Percentiles rank a stretch among this genome's conserved stretches.
Evolutionary conservation across 2,329 filamentous ascomycete species (phyloP).

Genomic region (Aspergillus quadricinctus): DNA sequence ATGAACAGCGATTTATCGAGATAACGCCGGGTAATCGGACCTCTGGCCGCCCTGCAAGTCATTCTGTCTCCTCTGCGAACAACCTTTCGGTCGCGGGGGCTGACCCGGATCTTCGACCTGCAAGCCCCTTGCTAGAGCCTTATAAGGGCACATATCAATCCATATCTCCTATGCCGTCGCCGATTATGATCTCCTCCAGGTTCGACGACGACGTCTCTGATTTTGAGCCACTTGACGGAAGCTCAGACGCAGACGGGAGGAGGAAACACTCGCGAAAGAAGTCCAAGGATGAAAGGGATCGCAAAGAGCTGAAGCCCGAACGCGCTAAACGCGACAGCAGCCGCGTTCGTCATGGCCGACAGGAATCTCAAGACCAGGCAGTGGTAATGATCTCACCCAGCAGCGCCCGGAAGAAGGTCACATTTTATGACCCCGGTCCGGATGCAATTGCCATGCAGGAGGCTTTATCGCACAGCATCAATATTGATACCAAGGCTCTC

Average conservation of each 20-base stretch:
- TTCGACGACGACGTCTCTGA: constrained; percentile 52
- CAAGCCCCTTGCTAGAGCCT: constrained; percentile 82
- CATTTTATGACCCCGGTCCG: constrained; percentile 78
- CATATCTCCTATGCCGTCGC: constrained; percentile 90
- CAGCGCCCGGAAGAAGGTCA: constrained; percentile 56
- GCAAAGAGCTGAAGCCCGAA: constrained; percentile 25
- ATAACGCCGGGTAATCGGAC: constrained; percentile 28
- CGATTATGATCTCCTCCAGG: constrained; percentile 58
- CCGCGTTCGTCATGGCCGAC: constrained; percentile 22
- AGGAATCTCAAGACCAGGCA: constrained; percentile 35
- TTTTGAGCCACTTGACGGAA: constrained; percentile 41
- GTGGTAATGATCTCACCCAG: constrained; percentile 42
- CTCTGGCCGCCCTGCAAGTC: constrained; percentile 25
- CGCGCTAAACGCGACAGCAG: constrained; percentile 20
- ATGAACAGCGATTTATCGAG: constrained; percentile 30
- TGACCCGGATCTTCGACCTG: constrained; percentile 54
- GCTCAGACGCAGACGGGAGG: constrained; percentile 24
- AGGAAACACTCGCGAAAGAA: constrained; percentile 25
- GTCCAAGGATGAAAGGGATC: constrained; percentile 28
- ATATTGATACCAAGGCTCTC: constrained; percentile 65
- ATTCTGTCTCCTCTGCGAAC: constrained; percentile 37
- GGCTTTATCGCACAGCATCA: constrained; percentile 64
- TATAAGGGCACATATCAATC: constrained; percentile 94
- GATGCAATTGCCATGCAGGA: constrained; percentile 73
- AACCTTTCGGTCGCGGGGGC: constrained; percentile 34